Percentiles rank a stretch among this genome's conserved stretches.
phyloP scores from a whole-genome alignment of 2,329 filamentous ascomycete species.

The Colletotrichum lupini region DNA sequence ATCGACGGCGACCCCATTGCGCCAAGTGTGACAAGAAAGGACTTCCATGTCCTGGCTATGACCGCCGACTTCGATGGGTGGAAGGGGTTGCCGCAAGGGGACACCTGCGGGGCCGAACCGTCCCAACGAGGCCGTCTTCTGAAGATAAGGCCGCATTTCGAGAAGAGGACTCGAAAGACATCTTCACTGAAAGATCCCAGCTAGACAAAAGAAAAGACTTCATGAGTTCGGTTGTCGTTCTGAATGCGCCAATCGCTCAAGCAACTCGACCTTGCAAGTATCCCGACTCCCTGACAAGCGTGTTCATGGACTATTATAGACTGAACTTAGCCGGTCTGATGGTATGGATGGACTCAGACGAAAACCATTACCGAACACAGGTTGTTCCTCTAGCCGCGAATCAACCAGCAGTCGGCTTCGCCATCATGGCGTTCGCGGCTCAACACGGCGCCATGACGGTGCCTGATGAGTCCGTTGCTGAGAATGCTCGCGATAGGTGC shows the following conservation, averaged over 20 bases:
- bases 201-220: conserved; percentile 18
- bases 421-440: neutral
- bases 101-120: conserved; percentile 32
- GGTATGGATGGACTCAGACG: neutral
- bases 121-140: neutral
- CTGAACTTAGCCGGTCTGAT: neutral
- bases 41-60: neutral
- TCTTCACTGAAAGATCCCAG: neutral
- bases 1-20: neutral
- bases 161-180: neutral
- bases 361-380: neutral
- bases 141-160: neutral
- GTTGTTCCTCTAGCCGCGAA: neutral
- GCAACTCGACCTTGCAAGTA: neutral
- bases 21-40: neutral
- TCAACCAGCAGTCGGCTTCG: neutral
- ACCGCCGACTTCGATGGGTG: conserved; percentile 42
- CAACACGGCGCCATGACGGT: neutral
- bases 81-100: conserved; percentile 43
- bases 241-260: neutral
- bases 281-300: neutral
- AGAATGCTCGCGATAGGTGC: neutral
- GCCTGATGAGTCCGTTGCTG: neutral
- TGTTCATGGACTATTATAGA: neutral
- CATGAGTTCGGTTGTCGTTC: conserved; percentile 16